Evolutionary conservation across 192 early-diverging fungal genomes (phyloP).

Genomic region (Diversispora epigaea): DNA sequence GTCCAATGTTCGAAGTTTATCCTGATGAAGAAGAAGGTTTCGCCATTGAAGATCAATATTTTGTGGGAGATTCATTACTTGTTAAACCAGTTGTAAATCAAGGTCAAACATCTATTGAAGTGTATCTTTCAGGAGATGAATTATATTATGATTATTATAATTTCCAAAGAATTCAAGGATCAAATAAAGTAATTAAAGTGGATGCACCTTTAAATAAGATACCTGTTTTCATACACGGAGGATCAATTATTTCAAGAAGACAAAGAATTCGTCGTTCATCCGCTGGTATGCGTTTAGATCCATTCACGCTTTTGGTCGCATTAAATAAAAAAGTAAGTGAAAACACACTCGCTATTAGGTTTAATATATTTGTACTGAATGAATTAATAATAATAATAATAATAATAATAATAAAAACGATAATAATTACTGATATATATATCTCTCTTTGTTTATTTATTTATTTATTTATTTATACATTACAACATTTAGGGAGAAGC

Average conservation of each 20-base stretch:
- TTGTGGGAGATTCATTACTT: constrained; percentile 84
- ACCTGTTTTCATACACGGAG: constrained; percentile 87
- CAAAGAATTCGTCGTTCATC: constrained; percentile 85
- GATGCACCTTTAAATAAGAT: constrained; percentile 72
- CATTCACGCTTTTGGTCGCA: constrained; percentile 87
- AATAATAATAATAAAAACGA: too few species aligned
- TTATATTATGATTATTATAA: constrained; percentile 73
- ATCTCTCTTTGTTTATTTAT: constrained; percentile 31
- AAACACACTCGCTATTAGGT: neutral
- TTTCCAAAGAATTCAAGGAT: constrained; percentile 35
- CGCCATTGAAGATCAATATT: constrained; percentile 82
- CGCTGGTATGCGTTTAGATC: constrained; percentile 77
- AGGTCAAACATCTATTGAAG: constrained; percentile 57
- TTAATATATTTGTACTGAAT: neutral
- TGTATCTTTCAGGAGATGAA: constrained; percentile 73
- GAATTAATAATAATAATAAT: too few species aligned
- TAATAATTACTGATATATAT: neutral
- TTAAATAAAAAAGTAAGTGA: constrained; percentile 57
- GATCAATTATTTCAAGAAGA: constrained; percentile 82
- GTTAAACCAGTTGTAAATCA: constrained; percentile 64
- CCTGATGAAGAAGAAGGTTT: constrained; percentile 77
- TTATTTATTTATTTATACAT: too few species aligned
- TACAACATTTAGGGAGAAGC: constrained; percentile 55
- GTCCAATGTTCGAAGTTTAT: constrained; percentile 89
- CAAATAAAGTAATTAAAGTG: constrained; percentile 44